A percentile compares a stretch with the other conserved stretches of the same genome.
phyloP scores from a whole-genome alignment of 345 rosid genomes.

The Moricandia moricandioides region DNA sequence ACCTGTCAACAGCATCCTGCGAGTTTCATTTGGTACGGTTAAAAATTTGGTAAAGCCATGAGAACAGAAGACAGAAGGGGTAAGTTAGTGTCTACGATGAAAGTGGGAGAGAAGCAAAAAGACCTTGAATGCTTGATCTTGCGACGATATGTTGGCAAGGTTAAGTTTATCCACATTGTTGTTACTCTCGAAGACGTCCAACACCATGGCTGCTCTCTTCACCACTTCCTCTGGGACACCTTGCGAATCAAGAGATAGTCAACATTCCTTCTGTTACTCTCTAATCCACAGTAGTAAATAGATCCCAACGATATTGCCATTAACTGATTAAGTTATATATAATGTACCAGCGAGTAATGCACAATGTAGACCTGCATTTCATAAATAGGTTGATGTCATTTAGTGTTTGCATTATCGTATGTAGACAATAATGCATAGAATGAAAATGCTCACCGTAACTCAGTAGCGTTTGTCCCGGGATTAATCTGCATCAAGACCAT shows the following conservation, averaged over 20 bases:
- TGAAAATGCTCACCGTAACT: not conserved
- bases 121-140: constrained; percentile 73
- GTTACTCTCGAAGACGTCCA: constrained; percentile 55
- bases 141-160: constrained; percentile 56
- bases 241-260: constrained; percentile 26
- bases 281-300: not conserved
- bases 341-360: not conserved
- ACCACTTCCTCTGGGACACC: constrained; percentile 84
- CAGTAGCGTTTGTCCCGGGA: not conserved
- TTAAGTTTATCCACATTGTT: constrained; percentile 47
- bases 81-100: not conserved
- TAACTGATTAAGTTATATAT: not conserved
- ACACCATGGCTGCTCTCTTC: constrained; percentile 65
- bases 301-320: not conserved
- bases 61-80: not conserved
- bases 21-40: constrained; percentile 9
- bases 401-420: not conserved
- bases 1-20: constrained; percentile 69
- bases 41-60: constrained; percentile 1
- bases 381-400: not conserved
- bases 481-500: not conserved
- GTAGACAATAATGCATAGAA: not conserved
- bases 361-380: not conserved
- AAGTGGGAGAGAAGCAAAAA: not conserved
- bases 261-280: not conserved